phyloP scores from a whole-genome alignment of 148 eudicot species.

The Rhododendron kiyosumense region DNA sequence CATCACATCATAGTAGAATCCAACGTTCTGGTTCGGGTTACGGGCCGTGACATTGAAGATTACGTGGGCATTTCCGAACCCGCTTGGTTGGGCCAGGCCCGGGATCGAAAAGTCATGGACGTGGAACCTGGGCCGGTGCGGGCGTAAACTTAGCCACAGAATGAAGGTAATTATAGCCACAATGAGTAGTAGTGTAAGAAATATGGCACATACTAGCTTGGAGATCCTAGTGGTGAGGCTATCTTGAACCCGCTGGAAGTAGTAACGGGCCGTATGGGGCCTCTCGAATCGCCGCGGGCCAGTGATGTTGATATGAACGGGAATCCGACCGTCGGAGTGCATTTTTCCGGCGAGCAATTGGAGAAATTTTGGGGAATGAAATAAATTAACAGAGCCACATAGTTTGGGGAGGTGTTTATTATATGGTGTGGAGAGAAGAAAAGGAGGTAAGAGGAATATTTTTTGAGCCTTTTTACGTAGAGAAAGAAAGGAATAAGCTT shows the following conservation, averaged over 20 bases:
- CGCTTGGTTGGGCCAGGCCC: constrained; percentile 42
- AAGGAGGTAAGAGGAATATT: background rate
- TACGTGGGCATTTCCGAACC: constrained; percentile 37
- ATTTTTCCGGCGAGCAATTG: background rate
- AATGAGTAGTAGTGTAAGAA: constrained; percentile 43
- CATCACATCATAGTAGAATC: constrained; percentile 49
- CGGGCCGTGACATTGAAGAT: constrained; percentile 48
- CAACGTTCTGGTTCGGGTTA: constrained; percentile 59
- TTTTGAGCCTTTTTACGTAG: background rate
- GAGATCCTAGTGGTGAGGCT: constrained; percentile 69
- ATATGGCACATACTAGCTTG: constrained; percentile 64
- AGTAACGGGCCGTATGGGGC: constrained; percentile 52
- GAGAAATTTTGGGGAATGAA: background rate
- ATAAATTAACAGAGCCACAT: background rate
- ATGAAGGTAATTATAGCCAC: constrained; percentile 63
- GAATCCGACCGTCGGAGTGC: constrained; percentile 7
- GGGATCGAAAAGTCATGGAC: constrained; percentile 52
- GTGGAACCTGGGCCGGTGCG: constrained; percentile 72
- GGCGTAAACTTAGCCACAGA: constrained; percentile 71
- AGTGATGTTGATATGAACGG: constrained; percentile 3
- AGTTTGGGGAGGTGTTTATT: background rate
- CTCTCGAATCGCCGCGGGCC: constrained; percentile 15
- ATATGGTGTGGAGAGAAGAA: background rate
- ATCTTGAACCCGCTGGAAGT: constrained; percentile 62
- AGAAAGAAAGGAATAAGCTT: constrained; percentile 24